Percentiles rank a stretch among this genome's conserved stretches.
These are phyloP conservation scores for Saturnispora dispora DNA, from an alignment of 805 yeast genomes.

Conservation along the genomic window DNA sequence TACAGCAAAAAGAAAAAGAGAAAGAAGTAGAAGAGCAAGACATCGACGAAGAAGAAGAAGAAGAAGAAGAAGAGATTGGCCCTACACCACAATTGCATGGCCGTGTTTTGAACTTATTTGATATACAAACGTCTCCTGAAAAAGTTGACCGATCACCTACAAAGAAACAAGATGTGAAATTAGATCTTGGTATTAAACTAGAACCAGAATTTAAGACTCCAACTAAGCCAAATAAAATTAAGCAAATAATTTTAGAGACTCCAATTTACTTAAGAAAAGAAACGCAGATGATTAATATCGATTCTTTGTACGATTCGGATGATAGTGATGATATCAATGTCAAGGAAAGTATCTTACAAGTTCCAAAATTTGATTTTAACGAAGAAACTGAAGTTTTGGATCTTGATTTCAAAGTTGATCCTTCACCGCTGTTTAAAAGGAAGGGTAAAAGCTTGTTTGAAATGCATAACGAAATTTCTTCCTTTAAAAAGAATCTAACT, in stretches of 20 bases:
- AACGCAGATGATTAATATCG: neutral
- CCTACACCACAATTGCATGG: slow-evolving; percentile 88
- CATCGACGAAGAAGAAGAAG: slow-evolving; percentile 12
- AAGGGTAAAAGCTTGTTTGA: slow-evolving; percentile 10
- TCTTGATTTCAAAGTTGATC: slow-evolving; percentile 2
- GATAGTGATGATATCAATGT: neutral
- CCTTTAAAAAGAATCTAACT: slow-evolving; percentile 8
- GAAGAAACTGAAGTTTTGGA: neutral
- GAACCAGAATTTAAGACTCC: slow-evolving; percentile 12
- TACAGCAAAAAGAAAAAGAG: neutral
- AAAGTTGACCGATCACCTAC: neutral
- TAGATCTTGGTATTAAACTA: neutral
- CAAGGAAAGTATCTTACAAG: neutral
- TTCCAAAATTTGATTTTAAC: neutral
- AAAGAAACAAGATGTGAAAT: neutral
- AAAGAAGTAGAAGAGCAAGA: slow-evolving; percentile 8
- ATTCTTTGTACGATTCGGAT: neutral
- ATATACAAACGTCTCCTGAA: neutral
- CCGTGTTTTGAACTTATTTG: slow-evolving; percentile 57
- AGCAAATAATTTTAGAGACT: neutral
- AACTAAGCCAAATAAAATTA: slow-evolving; percentile 1
- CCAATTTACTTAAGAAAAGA: neutral
- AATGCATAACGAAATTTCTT: slow-evolving; percentile 6
- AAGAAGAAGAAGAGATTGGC: slow-evolving; percentile 41
- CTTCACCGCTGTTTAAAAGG: slow-evolving; percentile 9